Evolutionary conservation across 164 flowering plant genomes (phyloP).

Genomic region (Vitis riparia): DNA sequence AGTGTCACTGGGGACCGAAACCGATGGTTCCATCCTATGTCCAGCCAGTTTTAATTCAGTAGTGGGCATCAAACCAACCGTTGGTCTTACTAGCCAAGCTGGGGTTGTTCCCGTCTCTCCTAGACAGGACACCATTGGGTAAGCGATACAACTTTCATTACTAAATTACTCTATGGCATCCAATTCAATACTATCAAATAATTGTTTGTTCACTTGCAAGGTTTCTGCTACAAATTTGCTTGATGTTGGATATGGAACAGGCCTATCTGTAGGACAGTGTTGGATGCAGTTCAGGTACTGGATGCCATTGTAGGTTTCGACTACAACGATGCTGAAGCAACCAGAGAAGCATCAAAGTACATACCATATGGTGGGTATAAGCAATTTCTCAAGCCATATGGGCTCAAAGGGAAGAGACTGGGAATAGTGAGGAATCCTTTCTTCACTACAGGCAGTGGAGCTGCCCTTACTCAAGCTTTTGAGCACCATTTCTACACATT

Average conservation of each 20-base stretch:
- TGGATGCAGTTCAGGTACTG: slow-evolving; percentile 24
- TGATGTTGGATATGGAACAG: neutral
- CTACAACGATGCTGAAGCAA: slow-evolving; percentile 12
- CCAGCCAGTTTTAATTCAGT: slow-evolving; percentile 10
- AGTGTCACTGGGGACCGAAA: slow-evolving; percentile 9
- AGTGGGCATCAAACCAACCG: slow-evolving; percentile 9
- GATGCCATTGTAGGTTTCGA: slow-evolving; percentile 29
- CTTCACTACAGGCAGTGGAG: neutral
- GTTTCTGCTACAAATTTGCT: too few relatives aligned
- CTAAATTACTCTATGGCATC: neutral
- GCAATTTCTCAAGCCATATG: slow-evolving; percentile 19
- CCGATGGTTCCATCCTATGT: slow-evolving; percentile 6
- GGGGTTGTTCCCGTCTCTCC: slow-evolving; percentile 14
- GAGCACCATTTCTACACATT: slow-evolving; percentile 10
- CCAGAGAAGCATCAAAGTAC: slow-evolving; percentile 17
- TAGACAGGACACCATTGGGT: slow-evolving; percentile 16
- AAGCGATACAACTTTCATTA: neutral
- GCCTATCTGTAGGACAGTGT: slow-evolving; percentile 27
- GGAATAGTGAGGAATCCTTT: slow-evolving; percentile 21
- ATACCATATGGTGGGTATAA: slow-evolving; percentile 28
- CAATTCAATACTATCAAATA: too few relatives aligned
- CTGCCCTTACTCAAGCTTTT: slow-evolving; percentile 2
- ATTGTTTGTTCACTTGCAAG: too few relatives aligned
- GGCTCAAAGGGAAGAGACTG: slow-evolving; percentile 26
- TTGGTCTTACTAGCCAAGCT: slow-evolving; percentile 5